A percentile compares a stretch with the other conserved stretches of the same genome.
Evolutionary conservation across 192 early-diverging fungal genomes (phyloP).

Genomic region (Rhizophagus sp.): DNA sequence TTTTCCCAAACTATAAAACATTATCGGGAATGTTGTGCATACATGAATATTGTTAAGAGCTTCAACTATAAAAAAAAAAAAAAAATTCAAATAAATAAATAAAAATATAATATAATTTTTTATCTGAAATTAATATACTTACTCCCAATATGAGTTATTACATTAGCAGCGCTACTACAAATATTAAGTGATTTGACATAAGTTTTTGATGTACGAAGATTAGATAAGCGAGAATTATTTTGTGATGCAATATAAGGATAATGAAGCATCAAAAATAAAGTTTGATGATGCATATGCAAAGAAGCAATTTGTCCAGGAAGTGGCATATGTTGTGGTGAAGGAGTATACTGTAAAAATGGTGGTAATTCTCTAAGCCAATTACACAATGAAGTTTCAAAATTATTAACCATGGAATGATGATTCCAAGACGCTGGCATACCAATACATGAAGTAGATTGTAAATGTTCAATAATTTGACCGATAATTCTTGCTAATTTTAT

Average conservation of each 20-base stretch:
- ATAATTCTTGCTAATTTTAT: constrained; percentile 51
- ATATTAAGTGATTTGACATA: constrained; percentile 15
- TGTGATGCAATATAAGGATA: constrained; percentile 24
- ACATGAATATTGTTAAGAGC: constrained; percentile 27
- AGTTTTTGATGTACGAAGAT: neutral
- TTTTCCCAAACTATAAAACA: constrained; percentile 26
- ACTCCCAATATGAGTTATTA: constrained; percentile 25
- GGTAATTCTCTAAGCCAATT: constrained; percentile 50
- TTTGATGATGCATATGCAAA: constrained; percentile 26
- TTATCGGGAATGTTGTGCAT: constrained; percentile 24
- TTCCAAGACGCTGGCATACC: constrained; percentile 33
- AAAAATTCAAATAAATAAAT: neutral
- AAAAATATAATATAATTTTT: no score
- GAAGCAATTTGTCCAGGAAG: constrained; percentile 23
- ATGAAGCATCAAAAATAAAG: constrained; percentile 19
- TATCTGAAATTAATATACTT: neutral
- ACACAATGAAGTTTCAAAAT: constrained; percentile 35
- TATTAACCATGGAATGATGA: constrained; percentile 40
- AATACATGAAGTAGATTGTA: constrained; percentile 35
- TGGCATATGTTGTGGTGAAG: constrained; percentile 15
- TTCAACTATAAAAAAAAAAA: constrained; percentile 15
- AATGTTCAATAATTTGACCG: constrained; percentile 47
- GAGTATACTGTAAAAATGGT: constrained; percentile 40
- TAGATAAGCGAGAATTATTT: neutral
- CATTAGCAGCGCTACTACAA: constrained; percentile 13